Evolutionary conservation across 2,329 filamentous ascomycete species (phyloP).

Genomic region (Curvularia hawaiiensis): DNA sequence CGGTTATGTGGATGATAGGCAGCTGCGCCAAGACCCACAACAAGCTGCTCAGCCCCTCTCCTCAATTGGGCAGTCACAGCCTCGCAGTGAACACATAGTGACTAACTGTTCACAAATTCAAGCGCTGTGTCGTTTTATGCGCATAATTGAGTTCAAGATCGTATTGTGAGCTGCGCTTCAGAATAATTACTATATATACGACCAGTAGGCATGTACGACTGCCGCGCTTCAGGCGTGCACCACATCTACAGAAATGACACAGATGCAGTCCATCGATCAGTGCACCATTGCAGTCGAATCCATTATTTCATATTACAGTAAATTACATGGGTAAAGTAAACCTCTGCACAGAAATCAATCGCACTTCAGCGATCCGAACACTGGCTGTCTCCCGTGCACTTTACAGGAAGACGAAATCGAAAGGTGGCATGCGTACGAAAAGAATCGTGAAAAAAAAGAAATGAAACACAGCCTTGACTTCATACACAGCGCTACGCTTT

Average conservation of each 20-base stretch:
- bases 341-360: slow-evolving; percentile 14
- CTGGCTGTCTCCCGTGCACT: not conserved
- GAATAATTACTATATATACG: no score
- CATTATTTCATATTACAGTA: slow-evolving; percentile 33
- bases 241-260: slow-evolving; percentile 31
- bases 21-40: not conserved
- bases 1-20: not conserved
- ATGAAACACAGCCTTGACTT: not conserved
- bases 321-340: slow-evolving; percentile 17
- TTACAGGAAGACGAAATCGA: slow-evolving; percentile 3
- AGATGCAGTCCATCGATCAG: slow-evolving; percentile 22
- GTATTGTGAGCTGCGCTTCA: not conserved
- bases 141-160: no score
- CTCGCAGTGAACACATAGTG: not conserved
- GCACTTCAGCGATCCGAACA: slow-evolving; percentile 7
- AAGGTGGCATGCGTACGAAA: not conserved
- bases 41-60: not conserved
- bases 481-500: not conserved
- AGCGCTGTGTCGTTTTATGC: not conserved
- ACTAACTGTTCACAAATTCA: not conserved
- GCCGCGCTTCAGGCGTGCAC: slow-evolving; percentile 28
- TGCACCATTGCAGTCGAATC: slow-evolving; percentile 9
- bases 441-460: not conserved
- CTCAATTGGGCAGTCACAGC: not conserved
- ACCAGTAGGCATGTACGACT: not conserved